These are phyloP conservation scores for Nemania bipapillata DNA, from an alignment of 2,329 filamentous ascomycete genomes.

Conservation along the genomic window DNA sequence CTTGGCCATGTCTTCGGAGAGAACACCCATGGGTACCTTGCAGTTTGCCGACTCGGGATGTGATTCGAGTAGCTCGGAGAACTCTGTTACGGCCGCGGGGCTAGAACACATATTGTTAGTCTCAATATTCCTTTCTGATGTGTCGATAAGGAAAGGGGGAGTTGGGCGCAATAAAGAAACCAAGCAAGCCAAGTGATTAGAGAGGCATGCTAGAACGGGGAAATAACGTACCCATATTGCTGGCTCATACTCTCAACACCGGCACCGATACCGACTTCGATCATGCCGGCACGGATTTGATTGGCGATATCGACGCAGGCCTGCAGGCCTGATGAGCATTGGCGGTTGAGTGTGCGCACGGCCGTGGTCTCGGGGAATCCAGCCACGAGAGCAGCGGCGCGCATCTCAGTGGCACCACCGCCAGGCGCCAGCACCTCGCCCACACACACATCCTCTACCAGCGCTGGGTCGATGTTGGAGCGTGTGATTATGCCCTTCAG, in stretches of 20 bases:
- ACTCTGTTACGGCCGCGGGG: slow-evolving; percentile 87
- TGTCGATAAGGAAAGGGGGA: background rate
- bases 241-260: slow-evolving; percentile 96
- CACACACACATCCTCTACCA: slow-evolving; percentile 93
- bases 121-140: background rate
- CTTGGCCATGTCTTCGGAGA: slow-evolving; percentile 95
- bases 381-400: slow-evolving; percentile 87
- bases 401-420: slow-evolving; percentile 95
- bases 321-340: slow-evolving; percentile 93
- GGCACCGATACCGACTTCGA: slow-evolving; percentile 91
- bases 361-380: slow-evolving; percentile 87
- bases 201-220: background rate
- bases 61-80: slow-evolving; percentile 86
- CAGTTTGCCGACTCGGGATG: slow-evolving; percentile 89
- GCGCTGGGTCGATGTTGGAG: slow-evolving; percentile 85
- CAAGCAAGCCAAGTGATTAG: background rate
- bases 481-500: slow-evolving; percentile 84
- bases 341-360: slow-evolving; percentile 89
- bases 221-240: slow-evolving; percentile 78
- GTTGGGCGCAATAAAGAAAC: too few relatives aligned
- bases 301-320: slow-evolving; percentile 95
- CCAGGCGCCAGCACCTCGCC: slow-evolving; percentile 91
- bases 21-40: slow-evolving; percentile 95
- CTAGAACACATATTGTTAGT: slow-evolving; percentile 54
- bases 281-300: slow-evolving; percentile 90